Evolutionary conservation across 2,329 filamentous ascomycete genomes (phyloP).

Genomic region (Neocucurbitaria cava): DNA sequence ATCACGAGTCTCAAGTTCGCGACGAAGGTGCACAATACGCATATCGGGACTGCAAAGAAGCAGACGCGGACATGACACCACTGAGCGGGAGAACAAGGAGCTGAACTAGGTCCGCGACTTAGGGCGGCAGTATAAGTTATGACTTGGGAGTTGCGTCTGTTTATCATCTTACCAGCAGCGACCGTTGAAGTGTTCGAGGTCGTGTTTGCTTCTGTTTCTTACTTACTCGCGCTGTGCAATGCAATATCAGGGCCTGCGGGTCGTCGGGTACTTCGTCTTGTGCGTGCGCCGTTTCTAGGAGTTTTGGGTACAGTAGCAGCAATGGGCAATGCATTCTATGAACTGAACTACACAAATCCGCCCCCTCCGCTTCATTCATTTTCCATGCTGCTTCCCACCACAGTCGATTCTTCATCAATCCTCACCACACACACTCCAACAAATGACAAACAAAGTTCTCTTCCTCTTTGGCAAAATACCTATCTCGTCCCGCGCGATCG

Average conservation of each 20-base stretch:
- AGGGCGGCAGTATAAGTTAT: not conserved
- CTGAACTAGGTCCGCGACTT: not conserved
- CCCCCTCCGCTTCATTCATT: too few species aligned
- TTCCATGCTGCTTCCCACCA: too few species aligned
- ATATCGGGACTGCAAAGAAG: constrained; percentile 87
- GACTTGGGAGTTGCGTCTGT: constrained; percentile 1
- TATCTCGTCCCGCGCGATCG: too few species aligned
- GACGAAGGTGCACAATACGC: constrained; percentile 91
- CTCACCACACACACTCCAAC: too few species aligned
- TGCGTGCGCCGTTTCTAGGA: not conserved
- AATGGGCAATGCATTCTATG: not conserved
- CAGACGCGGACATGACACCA: constrained; percentile 64
- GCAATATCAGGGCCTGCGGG: too few species aligned
- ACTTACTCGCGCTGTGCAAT: not conserved
- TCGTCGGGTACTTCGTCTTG: too few species aligned
- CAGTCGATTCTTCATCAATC: too few species aligned
- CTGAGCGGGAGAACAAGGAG: not conserved
- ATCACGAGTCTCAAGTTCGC: constrained; percentile 95
- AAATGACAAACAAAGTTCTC: too few species aligned
- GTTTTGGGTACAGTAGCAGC: not conserved
- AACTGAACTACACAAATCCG: too few species aligned
- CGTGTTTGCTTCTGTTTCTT: constrained; percentile 15
- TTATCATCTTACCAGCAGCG: constrained; percentile 6
- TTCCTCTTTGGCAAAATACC: too few species aligned
- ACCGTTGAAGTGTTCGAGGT: constrained; percentile 28